A percentile compares a stretch with the other conserved stretches of the same genome.
Evolutionary conservation across 1,139 yeast species (phyloP).

Genomic region (Blastobotrys malaysiensis): DNA sequence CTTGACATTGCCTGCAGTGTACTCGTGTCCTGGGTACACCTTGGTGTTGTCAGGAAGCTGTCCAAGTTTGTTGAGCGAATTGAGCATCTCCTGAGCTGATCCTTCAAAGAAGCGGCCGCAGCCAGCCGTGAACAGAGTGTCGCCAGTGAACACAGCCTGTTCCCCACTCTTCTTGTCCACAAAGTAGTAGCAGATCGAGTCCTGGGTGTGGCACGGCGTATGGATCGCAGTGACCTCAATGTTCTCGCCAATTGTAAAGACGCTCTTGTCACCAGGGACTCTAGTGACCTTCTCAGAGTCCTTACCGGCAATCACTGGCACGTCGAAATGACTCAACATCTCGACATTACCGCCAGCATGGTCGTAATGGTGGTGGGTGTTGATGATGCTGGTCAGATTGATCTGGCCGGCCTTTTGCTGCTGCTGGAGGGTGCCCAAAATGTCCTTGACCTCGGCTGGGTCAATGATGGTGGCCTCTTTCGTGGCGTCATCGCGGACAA

Average conservation of each 20-base stretch:
- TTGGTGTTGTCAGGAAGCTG: slow-evolving; percentile 60
- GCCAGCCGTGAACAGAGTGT: slow-evolving; percentile 88
- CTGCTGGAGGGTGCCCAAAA: slow-evolving; percentile 23
- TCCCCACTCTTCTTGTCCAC: slow-evolving; percentile 57
- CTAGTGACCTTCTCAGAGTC: slow-evolving; percentile 65
- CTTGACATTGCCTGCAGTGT: slow-evolving; percentile 73
- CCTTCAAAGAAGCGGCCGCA: slow-evolving; percentile 98
- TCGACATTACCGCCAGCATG: slow-evolving; percentile 84
- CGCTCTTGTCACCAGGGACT: slow-evolving; percentile 54
- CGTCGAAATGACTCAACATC: slow-evolving; percentile 39
- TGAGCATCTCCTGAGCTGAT: slow-evolving; percentile 70
- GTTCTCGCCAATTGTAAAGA: slow-evolving; percentile 48
- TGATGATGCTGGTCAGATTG: slow-evolving; percentile 67
- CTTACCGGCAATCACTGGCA: slow-evolving; percentile 82
- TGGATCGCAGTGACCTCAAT: slow-evolving; percentile 75
- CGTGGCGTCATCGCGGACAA: slow-evolving; percentile 63
- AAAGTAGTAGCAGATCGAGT: slow-evolving; percentile 81
- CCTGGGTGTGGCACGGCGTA: slow-evolving; percentile 98
- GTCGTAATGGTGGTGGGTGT: slow-evolving; percentile 94
- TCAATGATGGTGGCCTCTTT: slow-evolving; percentile 79
- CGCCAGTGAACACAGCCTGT: slow-evolving; percentile 87
- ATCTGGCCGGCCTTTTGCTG: slow-evolving; percentile 35
- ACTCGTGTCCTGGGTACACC: slow-evolving; percentile 92
- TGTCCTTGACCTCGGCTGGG: slow-evolving; percentile 78
- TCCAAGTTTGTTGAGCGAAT: slow-evolving; percentile 56